Evolutionary conservation across 495 filamentous ascomycete genomes (phyloP), one percentile per base, ranked within the genome.

Genomic region (Podospora appendiculata): DNA sequence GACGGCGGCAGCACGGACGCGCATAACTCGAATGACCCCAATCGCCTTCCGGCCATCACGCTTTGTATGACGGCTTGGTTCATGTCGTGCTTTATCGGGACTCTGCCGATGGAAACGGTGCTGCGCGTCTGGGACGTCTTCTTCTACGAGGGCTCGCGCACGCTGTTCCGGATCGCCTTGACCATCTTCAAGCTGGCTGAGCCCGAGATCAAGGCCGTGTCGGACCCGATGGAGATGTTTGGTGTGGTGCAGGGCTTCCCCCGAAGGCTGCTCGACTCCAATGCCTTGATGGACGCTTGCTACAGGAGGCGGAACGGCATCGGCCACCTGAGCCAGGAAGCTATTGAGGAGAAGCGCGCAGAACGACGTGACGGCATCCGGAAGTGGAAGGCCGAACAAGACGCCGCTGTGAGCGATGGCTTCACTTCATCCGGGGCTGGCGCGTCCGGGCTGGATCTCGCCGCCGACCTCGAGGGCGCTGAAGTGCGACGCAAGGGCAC

Each of bases 21-120:
- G 17, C 54, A 44, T 32, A 55, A 52, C 40, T 49, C 60, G 41
- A 61, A 50, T 55, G 72, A 75, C 49, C 64, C 72, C 2, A 70
- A 70, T 17, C 82, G 87, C 3, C 73, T 96, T 8, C 93, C 93
- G 0, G 88, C 93, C 10, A 90, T 98, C 58, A 91, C 89, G 8
- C 79, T 98, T 2, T 92, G 90, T 54, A 85, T 91, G 60, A 96
- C 91, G 1, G 85, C 90, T n/a, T 98, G 93, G 93, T 94, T 98
- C 67, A 98, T 98, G 93, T 90, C 85, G 13, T 84, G 90, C 42
- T 96, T 93, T 67, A 92, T 96, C 65, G 90, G 91, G 36, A 95
- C 85, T 1, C 68, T 98, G 32, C 93, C 93, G 14, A 87, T 94
- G 57, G 93, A 98, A 64, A 86, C 86, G 39, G 88, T 88, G 0